Conservation (phyloP, 768 basidiomycete genomes). For the Asterophora parasitica region DNA sequence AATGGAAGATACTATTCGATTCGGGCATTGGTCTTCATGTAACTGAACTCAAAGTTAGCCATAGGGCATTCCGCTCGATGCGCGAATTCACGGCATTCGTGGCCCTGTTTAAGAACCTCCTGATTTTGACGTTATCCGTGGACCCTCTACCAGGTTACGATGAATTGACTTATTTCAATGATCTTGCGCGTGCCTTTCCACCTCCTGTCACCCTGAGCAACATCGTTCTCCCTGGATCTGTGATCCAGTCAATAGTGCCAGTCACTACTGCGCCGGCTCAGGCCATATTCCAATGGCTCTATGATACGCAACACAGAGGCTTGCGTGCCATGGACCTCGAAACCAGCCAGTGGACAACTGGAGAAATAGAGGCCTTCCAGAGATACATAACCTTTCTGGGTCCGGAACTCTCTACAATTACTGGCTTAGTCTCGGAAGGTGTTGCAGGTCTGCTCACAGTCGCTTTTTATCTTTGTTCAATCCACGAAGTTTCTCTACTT, state of each 20-base stretch:
- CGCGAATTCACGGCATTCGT: not conserved
- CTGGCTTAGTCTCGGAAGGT: not conserved
- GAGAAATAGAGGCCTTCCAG: not conserved
- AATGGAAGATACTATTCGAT: not conserved
- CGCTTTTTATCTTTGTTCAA: not conserved
- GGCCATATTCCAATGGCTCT: not conserved
- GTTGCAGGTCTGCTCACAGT: not conserved
- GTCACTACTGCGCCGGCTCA: too few relatives aligned
- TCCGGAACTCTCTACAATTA: not conserved
- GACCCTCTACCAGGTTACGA: too few relatives aligned
- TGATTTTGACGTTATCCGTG: not conserved
- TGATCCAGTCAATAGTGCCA: too few relatives aligned
- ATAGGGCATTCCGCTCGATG: not conserved
- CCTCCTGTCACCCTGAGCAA: not conserved
- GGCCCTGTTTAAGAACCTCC: not conserved
- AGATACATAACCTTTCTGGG: not conserved
- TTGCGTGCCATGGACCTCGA: not conserved
- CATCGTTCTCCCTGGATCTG: too few relatives aligned
- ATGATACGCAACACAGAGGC: not conserved
- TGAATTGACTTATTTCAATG: too few relatives aligned
- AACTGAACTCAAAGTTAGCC: not conserved
- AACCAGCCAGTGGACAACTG: not conserved
- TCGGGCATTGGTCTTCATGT: not conserved
- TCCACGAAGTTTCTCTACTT: too few relatives aligned
- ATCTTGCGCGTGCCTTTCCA: too few relatives aligned